Evolutionary conservation across 257 asterid genomes (phyloP), one percentile per base, ranked within the genome.

Genomic region (Handroanthus guayacan): DNA sequence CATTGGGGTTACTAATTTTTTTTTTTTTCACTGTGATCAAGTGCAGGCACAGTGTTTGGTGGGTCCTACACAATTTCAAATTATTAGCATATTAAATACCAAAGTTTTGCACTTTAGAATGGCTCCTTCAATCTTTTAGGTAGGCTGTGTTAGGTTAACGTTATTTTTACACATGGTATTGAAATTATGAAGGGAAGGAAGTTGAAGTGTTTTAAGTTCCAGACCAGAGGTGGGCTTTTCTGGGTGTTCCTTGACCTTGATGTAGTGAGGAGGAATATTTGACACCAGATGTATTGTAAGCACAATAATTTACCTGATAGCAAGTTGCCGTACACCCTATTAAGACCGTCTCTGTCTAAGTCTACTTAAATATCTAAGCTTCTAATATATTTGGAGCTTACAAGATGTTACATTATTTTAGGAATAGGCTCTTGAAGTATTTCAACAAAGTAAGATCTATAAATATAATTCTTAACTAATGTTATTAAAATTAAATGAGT

Each of bases 221-320:
- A 39, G 39, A 65, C 25, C 2, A 73, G 47, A 17, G 6, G 38
- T 38, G 37, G 18, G 9, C 36, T 76, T 58, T 37, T 41, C 50
- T 69, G 41, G 48, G 47, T 61, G 14, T 50, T 57, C 34, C 14
- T 61, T 58, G 67, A 69, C 67, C 39, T 69, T 16, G 66, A 44
- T 47, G 66, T 43, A 43, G 52, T 64, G n/a, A 63, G 50, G 48
- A 74, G 52, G 71, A 62, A 78, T 5, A 31, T 3, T 39, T 36
- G 61, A 25, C 13, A 25, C 25, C 7, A 16, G 18, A 20, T 52
- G 4, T 69, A 13, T 43, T 52, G 11, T n/a, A 38, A 60, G n/a
- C 16, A 60, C 20, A 64, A 74, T 41, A 8, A 11, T 16, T 67
- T 63, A 25, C 67, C 63, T 16, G 41, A 54, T 52, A 52, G 36